Percentiles rank a stretch among this genome's conserved stretches.
These are phyloP conservation scores for Viridothelium virens DNA, from an alignment of 495 filamentous ascomycete species.

Conservation along the genomic window DNA sequence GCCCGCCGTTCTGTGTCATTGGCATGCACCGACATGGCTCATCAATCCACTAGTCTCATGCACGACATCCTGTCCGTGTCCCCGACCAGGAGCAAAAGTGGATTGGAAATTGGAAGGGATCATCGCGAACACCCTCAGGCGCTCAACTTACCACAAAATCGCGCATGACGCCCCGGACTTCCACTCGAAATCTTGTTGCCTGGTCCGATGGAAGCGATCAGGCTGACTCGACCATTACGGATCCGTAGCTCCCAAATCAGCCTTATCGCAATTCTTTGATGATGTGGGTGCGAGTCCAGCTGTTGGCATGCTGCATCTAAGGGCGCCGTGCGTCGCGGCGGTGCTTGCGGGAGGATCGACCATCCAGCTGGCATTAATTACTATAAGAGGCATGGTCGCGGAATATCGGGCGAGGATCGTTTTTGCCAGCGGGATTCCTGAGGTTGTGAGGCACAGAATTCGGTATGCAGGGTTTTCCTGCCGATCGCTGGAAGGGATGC, in stretches of 20 bases:
- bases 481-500: not conserved
- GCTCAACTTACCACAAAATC: too few relatives aligned
- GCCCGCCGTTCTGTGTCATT: slow-evolving; percentile 6
- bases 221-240: not conserved
- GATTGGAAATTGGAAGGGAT: too few relatives aligned
- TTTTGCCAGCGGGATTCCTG: too few relatives aligned
- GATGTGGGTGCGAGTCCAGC: too few relatives aligned
- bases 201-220: not conserved
- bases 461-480: not conserved
- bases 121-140: too few relatives aligned
- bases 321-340: not conserved
- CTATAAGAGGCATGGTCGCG: too few relatives aligned
- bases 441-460: not conserved
- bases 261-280: not conserved
- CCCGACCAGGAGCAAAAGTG: not conserved
- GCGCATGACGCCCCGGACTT: not conserved
- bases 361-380: too few relatives aligned
- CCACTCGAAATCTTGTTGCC: not conserved
- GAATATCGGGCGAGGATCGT: too few relatives aligned
- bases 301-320: too few relatives aligned
- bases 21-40: not conserved
- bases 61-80: slow-evolving; percentile 4
- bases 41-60: not conserved
- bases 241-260: not conserved
- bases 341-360: not conserved